Percentiles rank a stretch among this genome's conserved stretches.
phyloP scores from a whole-genome alignment of 805 yeast genomes.

The Candida mattraensis region DNA sequence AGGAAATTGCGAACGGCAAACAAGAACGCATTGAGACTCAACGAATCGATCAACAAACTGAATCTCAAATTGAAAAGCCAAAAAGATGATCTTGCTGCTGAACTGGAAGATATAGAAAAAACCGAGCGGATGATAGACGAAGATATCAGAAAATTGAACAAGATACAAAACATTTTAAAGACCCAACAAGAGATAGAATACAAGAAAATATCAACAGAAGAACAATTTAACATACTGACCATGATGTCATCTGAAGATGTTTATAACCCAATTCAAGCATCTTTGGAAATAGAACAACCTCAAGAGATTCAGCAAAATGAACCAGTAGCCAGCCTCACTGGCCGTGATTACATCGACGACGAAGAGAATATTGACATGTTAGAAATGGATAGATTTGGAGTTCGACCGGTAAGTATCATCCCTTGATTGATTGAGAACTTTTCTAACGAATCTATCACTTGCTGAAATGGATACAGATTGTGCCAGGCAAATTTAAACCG shows the following conservation, averaged over 20 bases:
- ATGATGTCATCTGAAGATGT: no score
- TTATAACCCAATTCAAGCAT: no score
- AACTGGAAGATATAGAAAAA: constrained; percentile 9
- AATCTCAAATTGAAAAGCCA: constrained; percentile 9
- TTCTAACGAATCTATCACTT: constrained; percentile 2
- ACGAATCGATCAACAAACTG: constrained; percentile 12
- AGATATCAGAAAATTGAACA: constrained; percentile 1
- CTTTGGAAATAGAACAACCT: no score
- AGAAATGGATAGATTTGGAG: constrained; percentile 9
- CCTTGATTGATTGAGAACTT: constrained; percentile 3
- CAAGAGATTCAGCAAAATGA: no score
- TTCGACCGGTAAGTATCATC: constrained; percentile 11
- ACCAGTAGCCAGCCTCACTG: no score
- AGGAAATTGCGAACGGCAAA: constrained; percentile 9
- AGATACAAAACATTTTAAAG: no score
- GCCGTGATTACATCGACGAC: constrained; percentile 13
- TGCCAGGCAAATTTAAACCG: constrained; percentile 13
- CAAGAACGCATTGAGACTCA: constrained; percentile 11
- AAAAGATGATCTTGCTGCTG: constrained; percentile 12
- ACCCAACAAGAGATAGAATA: no score
- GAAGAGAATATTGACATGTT: no score
- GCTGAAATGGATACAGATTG: constrained; percentile 6
- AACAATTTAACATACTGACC: no score
- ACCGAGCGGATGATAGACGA: constrained; percentile 12
- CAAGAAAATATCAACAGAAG: no score